Percentiles rank a stretch among this genome's conserved stretches.
Conservation (phyloP, 257 asterid genomes). For the Rhazya stricta region DNA sequence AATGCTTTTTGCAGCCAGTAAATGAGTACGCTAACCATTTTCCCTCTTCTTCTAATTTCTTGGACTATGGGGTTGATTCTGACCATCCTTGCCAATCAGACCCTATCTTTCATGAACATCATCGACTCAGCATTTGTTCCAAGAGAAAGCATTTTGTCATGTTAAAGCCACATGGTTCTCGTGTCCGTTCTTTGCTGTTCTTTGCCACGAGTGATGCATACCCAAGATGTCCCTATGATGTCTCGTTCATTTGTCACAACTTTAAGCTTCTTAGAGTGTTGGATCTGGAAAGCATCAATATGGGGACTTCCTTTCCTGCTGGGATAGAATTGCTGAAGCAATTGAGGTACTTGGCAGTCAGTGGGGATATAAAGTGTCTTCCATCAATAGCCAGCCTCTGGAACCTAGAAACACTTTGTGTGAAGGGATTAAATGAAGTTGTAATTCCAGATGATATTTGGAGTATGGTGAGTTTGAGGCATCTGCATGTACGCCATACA, state of each 20-base stretch:
- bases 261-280: conserved; percentile 1
- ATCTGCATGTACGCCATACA: background rate
- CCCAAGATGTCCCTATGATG: background rate
- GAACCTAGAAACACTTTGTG: conserved; percentile 8
- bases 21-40: background rate
- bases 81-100: background rate
- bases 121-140: background rate
- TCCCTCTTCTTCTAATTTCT: background rate
- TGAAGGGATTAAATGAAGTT: background rate
- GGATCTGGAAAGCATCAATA: background rate
- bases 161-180: conserved; percentile 1
- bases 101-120: background rate
- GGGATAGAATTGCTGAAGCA: background rate
- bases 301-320: background rate
- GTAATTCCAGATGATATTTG: background rate
- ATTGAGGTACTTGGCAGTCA: conserved; percentile 10
- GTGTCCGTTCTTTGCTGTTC: background rate
- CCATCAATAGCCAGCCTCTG: background rate
- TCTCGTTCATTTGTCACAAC: background rate
- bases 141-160: conserved; percentile 4
- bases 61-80: background rate
- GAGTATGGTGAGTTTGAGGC: conserved; percentile 8
- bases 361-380: background rate
- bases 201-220: background rate
- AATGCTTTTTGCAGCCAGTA: background rate